These are phyloP conservation scores for Asterionellopsis glacialis DNA, from an alignment of 108 stramenopile genomes.

Conservation along the genomic window DNA sequence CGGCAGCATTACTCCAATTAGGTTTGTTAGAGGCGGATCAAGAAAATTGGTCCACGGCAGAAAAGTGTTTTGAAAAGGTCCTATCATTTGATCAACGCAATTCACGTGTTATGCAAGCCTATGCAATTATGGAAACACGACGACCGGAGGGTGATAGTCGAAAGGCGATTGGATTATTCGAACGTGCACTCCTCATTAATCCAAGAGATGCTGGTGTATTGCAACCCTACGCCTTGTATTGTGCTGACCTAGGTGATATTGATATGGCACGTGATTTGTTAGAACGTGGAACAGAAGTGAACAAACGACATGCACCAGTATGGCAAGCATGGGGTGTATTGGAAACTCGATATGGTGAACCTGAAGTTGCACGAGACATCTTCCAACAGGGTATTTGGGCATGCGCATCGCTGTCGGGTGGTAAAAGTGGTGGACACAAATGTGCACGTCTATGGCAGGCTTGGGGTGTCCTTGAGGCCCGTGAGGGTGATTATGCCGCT, in stretches of 20 bases:
- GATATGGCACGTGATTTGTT: slow-evolving; percentile 73
- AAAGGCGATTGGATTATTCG: slow-evolving; percentile 80
- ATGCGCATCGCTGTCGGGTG: slow-evolving; percentile 74
- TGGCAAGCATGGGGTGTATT: slow-evolving; percentile 94
- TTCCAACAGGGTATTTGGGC: slow-evolving; percentile 91
- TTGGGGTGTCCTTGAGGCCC: slow-evolving; percentile 84
- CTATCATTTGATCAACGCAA: slow-evolving; percentile 81
- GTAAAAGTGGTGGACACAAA: slow-evolving; percentile 75
- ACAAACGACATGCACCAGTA: slow-evolving; percentile 79
- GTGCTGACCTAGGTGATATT: slow-evolving; percentile 78
- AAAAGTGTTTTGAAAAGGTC: slow-evolving; percentile 72
- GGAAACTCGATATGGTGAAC: slow-evolving; percentile 69
- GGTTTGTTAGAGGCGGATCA: slow-evolving; percentile 78
- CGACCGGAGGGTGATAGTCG: slow-evolving; percentile 66
- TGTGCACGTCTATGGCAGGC: slow-evolving; percentile 90
- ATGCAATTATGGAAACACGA: slow-evolving; percentile 87
- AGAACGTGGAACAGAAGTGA: slow-evolving; percentile 65
- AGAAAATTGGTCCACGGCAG: slow-evolving; percentile 68
- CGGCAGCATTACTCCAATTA: slow-evolving; percentile 75
- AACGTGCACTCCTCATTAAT: slow-evolving; percentile 76
- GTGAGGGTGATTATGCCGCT: slow-evolving; percentile 73
- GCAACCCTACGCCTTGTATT: slow-evolving; percentile 85
- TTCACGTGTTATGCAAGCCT: slow-evolving; percentile 83
- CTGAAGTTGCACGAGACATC: slow-evolving; percentile 68
- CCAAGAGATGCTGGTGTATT: slow-evolving; percentile 79